These are phyloP conservation scores for Jackrogersella minutella DNA, from an alignment of 495 filamentous ascomycete genomes.

Conservation along the genomic window DNA sequence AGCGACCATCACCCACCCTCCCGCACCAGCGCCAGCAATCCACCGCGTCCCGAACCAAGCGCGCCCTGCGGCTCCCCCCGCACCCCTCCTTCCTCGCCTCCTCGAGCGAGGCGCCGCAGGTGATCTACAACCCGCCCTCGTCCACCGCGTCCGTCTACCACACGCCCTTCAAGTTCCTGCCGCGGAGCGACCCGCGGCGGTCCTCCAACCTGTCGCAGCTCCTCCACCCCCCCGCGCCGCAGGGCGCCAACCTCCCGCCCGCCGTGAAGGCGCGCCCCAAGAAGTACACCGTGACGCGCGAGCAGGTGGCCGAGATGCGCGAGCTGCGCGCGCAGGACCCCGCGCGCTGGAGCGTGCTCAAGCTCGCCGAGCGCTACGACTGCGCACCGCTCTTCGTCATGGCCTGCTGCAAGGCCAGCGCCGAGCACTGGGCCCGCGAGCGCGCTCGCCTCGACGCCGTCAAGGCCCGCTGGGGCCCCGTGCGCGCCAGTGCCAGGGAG, in stretches of 20 bases:
- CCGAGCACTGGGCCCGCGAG: constrained; percentile 51
- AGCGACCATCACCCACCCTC: constrained; percentile 47
- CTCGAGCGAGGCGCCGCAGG: constrained; percentile 58
- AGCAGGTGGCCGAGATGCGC: constrained; percentile 83
- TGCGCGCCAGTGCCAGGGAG: constrained; percentile 73
- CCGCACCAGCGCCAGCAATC: constrained; percentile 73
- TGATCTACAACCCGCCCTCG: constrained; percentile 96
- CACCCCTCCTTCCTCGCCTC: constrained; percentile 72
- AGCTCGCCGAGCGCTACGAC: constrained; percentile 76
- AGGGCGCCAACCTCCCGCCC: constrained; percentile 41
- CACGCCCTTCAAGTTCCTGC: constrained; percentile 91
- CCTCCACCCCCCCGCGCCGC: constrained; percentile 33
- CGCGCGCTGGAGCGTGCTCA: constrained; percentile 72
- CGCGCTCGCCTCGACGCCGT: constrained; percentile 60
- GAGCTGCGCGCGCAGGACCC: constrained; percentile 72
- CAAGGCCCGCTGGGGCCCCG: constrained; percentile 76
- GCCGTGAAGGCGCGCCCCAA: constrained; percentile 56
- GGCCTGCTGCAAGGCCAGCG: constrained; percentile 55
- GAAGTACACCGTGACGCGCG: constrained; percentile 77
- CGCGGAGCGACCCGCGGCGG: constrained; percentile 75
- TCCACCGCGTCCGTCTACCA: constrained; percentile 80
- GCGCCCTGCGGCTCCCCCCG: constrained; percentile 74
- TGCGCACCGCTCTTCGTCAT: constrained; percentile 79
- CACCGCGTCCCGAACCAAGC: constrained; percentile 72
- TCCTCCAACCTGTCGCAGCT: constrained; percentile 54